Percentiles rank a stretch among this genome's conserved stretches.
These are phyloP conservation scores for Tripidium arundinaceum DNA, from an alignment of 202 grass and related monocot species.

Conservation along the genomic window DNA sequence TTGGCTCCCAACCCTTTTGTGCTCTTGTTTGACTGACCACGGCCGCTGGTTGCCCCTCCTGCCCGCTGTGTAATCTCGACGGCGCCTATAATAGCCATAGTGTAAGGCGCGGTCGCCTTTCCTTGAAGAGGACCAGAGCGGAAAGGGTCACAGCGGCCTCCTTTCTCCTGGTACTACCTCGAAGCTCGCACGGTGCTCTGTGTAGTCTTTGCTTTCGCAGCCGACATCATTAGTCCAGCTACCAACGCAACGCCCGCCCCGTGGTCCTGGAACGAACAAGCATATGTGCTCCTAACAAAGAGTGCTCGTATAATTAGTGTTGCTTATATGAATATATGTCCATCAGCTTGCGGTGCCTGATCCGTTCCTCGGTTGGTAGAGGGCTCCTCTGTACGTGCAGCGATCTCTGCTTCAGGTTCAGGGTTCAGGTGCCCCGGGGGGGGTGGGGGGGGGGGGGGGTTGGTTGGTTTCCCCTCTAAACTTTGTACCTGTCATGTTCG, in stretches of 20 bases:
- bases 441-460: no score
- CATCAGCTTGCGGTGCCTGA: neutral
- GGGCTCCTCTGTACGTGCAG: neutral
- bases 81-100: neutral
- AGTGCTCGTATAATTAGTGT: no score
- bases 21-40: neutral
- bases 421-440: no score
- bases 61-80: neutral
- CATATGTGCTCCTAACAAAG: neutral
- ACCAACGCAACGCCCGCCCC: neutral
- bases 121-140: neutral
- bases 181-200: neutral
- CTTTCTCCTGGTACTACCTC: neutral
- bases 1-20: neutral
- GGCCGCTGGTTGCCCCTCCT: no score
- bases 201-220: neutral
- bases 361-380: neutral
- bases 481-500: no score
- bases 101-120: neutral
- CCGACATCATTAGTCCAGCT: conserved; percentile 2
- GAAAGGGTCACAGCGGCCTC: neutral
- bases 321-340: neutral
- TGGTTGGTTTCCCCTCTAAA: no score
- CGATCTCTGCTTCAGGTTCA: no score
- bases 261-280: neutral